Base-by-base conservation (phyloP, 2,329 filamentous ascomycete genomes). In the Albophoma yamanashiensis region DNA sequence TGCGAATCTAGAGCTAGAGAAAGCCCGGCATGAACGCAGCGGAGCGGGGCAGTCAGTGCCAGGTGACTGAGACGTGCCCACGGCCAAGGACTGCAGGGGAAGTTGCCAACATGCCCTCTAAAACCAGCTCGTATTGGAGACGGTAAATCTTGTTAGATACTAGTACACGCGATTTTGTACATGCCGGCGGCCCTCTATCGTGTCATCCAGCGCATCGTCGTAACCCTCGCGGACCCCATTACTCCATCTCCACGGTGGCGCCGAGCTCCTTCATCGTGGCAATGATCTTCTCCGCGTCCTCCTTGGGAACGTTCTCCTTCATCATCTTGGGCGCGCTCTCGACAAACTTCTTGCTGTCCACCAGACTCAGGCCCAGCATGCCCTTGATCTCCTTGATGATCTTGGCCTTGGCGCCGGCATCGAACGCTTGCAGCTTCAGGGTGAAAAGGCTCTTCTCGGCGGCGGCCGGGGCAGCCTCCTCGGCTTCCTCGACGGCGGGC, bases 341-440 rank as follows among this genome's bases (percentile, higher is more conserved):
- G 66, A 99, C 94, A 71, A 99, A 99, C 82, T 99, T 99, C 89
- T 99, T 99, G 79, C 91, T 96, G 78, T 99, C 94, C 68, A 99
- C 95, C 80, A 99, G 83, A 74, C 90, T 95, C 73, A 99, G 79
- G 52, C 94, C 94, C 62, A 99, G 81, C 85, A 99, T 83, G 71
- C 86, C 87, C 87, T 99, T 99, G 80, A 99, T 84, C 82, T 99
- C 94, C 85, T 99, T 99, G 84, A 99, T 99, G 70, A 99, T 82
- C 89, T 99, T 99, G 70, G 95, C 92, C 83, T 99, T 99, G 65
- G 93, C 80, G 57, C 78, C 82, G 36, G 92, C 82, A 58, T 99
- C 95, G 74, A 97, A 95, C 42, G 88, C 89, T 76, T 90, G 83
- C 64, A 99, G 87, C 81, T 97, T 97, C 66, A 99, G 78, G 75